These are phyloP conservation scores for Candida dajiaensis DNA, from an alignment of 805 yeast genomes.

Conservation along the genomic window DNA sequence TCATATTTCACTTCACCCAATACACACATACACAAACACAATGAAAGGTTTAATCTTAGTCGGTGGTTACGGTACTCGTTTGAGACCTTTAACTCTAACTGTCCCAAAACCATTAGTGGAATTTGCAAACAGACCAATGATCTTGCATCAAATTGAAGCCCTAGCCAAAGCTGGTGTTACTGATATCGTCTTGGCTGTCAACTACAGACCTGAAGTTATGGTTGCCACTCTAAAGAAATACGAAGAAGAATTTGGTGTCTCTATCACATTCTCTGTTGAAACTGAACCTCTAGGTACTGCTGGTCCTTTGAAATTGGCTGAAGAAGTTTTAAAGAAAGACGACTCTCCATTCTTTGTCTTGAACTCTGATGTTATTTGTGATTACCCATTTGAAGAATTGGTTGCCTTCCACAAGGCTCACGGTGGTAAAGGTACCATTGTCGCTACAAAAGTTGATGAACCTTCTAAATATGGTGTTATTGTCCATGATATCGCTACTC, in stretches of 20 bases:
- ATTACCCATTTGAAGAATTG: slow-evolving; percentile 92
- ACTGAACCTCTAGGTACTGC: slow-evolving; percentile 99
- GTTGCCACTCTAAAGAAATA: slow-evolving; percentile 89
- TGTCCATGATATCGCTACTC: slow-evolving; percentile 92
- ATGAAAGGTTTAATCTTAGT: slow-evolving; percentile 98
- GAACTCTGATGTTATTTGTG: slow-evolving; percentile 98
- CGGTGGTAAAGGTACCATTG: slow-evolving; percentile 98
- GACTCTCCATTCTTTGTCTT: slow-evolving; percentile 94
- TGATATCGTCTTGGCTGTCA: slow-evolving; percentile 96
- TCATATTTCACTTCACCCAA: too few relatives aligned
- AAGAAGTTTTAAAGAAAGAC: slow-evolving; percentile 87
- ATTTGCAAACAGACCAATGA: slow-evolving; percentile 99
- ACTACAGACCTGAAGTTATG: slow-evolving; percentile 99
- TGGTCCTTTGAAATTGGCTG: slow-evolving; percentile 98
- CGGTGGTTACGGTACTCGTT: slow-evolving; percentile 99
- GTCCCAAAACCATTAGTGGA: slow-evolving; percentile 96
- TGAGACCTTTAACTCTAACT: slow-evolving; percentile 95
- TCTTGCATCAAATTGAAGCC: slow-evolving; percentile 96
- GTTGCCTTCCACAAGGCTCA: slow-evolving; percentile 90
- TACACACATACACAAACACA: slow-evolving; percentile 21
- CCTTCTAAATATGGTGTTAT: slow-evolving; percentile 99
- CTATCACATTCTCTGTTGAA: slow-evolving; percentile 95
- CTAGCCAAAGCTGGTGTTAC: slow-evolving; percentile 97
- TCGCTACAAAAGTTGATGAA: slow-evolving; percentile 99
- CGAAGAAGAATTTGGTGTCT: slow-evolving; percentile 91